phyloP scores from a whole-genome alignment of 202 grass and related monocot genomes.

The Panicum hallii region DNA sequence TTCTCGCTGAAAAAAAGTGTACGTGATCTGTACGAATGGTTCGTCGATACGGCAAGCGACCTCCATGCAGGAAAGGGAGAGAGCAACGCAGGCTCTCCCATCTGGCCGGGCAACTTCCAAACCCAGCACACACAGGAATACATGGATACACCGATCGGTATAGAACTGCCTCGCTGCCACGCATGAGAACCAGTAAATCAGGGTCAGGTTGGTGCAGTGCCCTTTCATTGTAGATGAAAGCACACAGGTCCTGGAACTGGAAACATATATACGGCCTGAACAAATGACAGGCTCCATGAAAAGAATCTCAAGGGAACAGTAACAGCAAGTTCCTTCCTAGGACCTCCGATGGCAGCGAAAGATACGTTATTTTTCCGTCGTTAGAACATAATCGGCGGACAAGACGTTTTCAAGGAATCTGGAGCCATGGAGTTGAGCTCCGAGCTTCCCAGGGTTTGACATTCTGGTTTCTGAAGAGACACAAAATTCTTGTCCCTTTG shows the following conservation, averaged over 20 bases:
- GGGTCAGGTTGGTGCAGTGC: background rate
- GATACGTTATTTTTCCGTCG: background rate
- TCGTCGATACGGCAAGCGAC: background rate
- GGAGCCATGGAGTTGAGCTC: background rate
- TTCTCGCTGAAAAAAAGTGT: background rate
- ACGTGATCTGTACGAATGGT: constrained; percentile 24
- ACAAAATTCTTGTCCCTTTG: background rate
- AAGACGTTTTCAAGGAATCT: background rate
- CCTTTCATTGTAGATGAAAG: background rate
- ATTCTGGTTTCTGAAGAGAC: constrained; percentile 2
- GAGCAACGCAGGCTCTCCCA: too few species aligned
- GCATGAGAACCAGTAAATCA: background rate
- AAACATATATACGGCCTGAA: background rate
- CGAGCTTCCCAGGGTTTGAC: background rate
- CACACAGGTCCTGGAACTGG: too few species aligned
- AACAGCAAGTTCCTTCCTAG: background rate
- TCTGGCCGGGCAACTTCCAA: background rate
- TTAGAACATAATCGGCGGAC: constrained; percentile 5
- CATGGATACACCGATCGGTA: background rate
- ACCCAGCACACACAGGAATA: background rate
- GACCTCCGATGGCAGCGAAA: background rate
- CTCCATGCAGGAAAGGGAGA: background rate
- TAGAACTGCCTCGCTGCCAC: background rate
- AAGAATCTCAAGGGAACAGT: background rate
- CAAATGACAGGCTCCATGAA: background rate